Evolutionary conservation across 2,329 filamentous ascomycete genomes (phyloP).

Genomic region (Diaporthe ampelina): DNA sequence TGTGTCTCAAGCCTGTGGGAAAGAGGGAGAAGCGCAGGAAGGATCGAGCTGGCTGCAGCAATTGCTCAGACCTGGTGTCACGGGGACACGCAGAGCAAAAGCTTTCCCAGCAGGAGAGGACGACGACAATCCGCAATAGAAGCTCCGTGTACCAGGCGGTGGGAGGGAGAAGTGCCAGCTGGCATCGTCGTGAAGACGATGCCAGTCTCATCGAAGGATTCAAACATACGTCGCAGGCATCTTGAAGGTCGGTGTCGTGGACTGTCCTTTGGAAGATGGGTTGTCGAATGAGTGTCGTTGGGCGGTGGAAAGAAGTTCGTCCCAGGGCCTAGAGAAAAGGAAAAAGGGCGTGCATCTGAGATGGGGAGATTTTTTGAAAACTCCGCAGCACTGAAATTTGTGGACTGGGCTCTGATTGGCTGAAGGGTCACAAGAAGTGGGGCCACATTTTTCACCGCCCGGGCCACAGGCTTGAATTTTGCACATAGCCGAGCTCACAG

Average conservation of each 20-base stretch:
- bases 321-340: constrained; percentile 6
- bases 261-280: constrained; percentile 45
- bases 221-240: constrained; percentile 46
- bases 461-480: constrained; percentile 35
- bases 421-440: not conserved
- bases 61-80: constrained; percentile 50
- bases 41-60: constrained; percentile 82
- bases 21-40: constrained; percentile 75
- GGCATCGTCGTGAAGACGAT: constrained; percentile 13
- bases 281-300: constrained; percentile 44
- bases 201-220: constrained; percentile 45
- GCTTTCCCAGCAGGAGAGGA: constrained; percentile 81
- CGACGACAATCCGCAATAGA: constrained; percentile 81
- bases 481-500: constrained; percentile 18
- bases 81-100: constrained; percentile 50
- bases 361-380: constrained; percentile 42
- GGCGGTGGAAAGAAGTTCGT: constrained; percentile 38
- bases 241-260: constrained; percentile 49
- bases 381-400: constrained; percentile 35
- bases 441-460: constrained; percentile 44
- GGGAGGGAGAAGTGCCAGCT: constrained; percentile 33
- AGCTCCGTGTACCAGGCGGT: constrained; percentile 63
- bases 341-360: constrained; percentile 20
- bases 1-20: constrained; percentile 59
- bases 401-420: constrained; percentile 35